Conservation (phyloP, 768 basidiomycete species). For the Collybia sp. region DNA sequence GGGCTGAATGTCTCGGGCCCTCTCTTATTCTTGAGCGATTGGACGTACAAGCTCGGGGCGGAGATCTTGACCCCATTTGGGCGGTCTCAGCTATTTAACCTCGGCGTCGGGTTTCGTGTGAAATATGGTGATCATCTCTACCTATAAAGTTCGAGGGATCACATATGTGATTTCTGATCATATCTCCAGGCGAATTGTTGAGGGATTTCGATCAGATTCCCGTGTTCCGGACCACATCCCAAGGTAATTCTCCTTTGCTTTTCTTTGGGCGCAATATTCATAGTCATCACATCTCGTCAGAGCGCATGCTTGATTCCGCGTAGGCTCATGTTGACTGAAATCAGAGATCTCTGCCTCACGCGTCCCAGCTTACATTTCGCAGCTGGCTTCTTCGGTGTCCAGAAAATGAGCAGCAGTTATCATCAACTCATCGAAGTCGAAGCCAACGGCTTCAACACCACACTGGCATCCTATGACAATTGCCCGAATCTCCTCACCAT, state of each 20-base stretch:
- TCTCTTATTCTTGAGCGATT: conserved; percentile 63
- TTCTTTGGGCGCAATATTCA: background rate
- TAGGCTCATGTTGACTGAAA: conserved; percentile 10
- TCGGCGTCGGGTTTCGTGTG: conserved; percentile 54
- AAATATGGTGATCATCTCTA: conserved; percentile 48
- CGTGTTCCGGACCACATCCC: conserved; percentile 59
- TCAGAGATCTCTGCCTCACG: background rate
- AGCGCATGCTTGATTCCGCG: conserved; percentile 52
- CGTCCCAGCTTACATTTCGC: conserved; percentile 37
- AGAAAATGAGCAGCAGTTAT: conserved; percentile 47
- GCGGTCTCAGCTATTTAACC: conserved; percentile 58
- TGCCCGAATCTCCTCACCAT: conserved; percentile 44
- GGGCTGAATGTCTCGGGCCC: conserved; percentile 49
- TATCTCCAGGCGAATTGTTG: conserved; percentile 27
- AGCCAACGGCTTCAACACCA: conserved; percentile 53
- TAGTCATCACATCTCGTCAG: conserved; percentile 17
- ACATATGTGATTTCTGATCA: conserved; percentile 1
- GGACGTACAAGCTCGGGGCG: conserved; percentile 75
- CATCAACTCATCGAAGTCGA: conserved; percentile 63
- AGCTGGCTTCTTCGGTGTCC: conserved; percentile 56
- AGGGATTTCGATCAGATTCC: conserved; percentile 41
- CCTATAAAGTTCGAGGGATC: conserved; percentile 29
- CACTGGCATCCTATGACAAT: conserved; percentile 65
- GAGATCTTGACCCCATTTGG: conserved; percentile 78
- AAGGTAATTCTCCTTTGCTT: conserved; percentile 28